Percentiles rank a stretch among this genome's conserved stretches.
Conservation (phyloP, 1,139 yeast species). For the Suhomyces panamericanus region DNA sequence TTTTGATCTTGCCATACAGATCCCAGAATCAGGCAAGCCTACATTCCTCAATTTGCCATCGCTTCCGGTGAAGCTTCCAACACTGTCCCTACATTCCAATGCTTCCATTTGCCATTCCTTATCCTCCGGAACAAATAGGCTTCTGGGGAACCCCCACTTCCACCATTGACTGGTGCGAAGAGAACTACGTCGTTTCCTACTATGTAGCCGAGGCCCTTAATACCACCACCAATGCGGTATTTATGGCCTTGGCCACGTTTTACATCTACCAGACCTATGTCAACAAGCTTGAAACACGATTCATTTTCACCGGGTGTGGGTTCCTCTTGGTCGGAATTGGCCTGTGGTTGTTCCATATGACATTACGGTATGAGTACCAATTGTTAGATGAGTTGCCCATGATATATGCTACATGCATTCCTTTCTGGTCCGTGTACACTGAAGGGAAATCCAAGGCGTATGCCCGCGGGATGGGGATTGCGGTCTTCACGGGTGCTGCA, state of each 20-base stretch:
- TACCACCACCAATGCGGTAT: slow-evolving; percentile 72
- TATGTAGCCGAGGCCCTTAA: slow-evolving; percentile 89
- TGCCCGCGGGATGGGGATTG: slow-evolving; percentile 50
- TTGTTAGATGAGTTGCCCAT: slow-evolving; percentile 93
- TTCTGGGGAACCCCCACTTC: slow-evolving; percentile 56
- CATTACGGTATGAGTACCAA: slow-evolving; percentile 83
- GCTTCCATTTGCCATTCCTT: slow-evolving; percentile 50
- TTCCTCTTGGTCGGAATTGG: slow-evolving; percentile 90
- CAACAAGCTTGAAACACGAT: slow-evolving; percentile 67
- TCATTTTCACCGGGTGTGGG: slow-evolving; percentile 70
- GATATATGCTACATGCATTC: slow-evolving; percentile 96
- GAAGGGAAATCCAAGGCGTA: slow-evolving; percentile 48
- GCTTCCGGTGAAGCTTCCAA: too few relatives aligned
- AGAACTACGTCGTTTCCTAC: slow-evolving; percentile 81
- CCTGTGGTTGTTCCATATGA: slow-evolving; percentile 95
- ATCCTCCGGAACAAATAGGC: slow-evolving; percentile 48
- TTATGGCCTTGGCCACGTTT: slow-evolving; percentile 64
- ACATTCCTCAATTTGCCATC: too few relatives aligned
- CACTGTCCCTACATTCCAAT: slow-evolving; percentile 17
- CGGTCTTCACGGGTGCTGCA: slow-evolving; percentile 58
- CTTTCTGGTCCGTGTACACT: slow-evolving; percentile 85
- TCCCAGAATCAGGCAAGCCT: too few relatives aligned
- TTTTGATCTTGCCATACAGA: not conserved
- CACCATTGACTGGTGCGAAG: slow-evolving; percentile 97
- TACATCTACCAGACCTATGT: slow-evolving; percentile 62